Conservation (phyloP, 2,329 filamentous ascomycete species). For the Fulvia fulva region DNA sequence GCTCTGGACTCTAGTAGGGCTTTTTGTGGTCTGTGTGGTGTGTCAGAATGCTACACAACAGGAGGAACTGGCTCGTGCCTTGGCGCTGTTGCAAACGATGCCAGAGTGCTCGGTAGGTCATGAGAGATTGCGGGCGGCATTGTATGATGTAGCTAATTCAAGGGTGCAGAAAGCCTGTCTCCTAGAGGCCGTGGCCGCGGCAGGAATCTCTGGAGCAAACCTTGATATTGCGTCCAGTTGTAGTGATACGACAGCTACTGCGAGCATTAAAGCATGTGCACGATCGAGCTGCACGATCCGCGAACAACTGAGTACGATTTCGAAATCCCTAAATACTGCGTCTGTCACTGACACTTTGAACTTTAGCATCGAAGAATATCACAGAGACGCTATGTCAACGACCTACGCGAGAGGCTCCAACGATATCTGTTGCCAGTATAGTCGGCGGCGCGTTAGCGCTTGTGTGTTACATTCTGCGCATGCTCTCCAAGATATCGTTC, state of each 20-base stretch:
- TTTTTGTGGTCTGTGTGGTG: constrained; percentile 7
- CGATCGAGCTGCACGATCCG: constrained; percentile 7
- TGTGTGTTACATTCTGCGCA: constrained; percentile 13
- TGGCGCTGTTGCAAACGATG: constrained; percentile 11
- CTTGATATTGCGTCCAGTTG: constrained; percentile 12
- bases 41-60: constrained; percentile 14
- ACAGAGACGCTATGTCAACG: constrained; percentile 14
- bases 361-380: constrained; percentile 17
- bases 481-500: constrained; percentile 15
- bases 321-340: neutral
- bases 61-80: constrained; percentile 6
- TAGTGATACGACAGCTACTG: constrained; percentile 14
- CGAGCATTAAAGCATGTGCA: constrained; percentile 9
- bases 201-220: constrained; percentile 8
- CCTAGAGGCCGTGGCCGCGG: constrained; percentile 8
- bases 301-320: constrained; percentile 15
- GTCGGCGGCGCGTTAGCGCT: constrained; percentile 6
- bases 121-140: neutral
- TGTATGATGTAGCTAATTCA: neutral
- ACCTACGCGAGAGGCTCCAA: constrained; percentile 6
- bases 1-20: constrained; percentile 6
- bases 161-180: constrained; percentile 10
- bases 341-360: neutral
- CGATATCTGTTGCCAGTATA: constrained; percentile 9
- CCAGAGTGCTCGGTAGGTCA: constrained; percentile 15